phyloP scores from a whole-genome alignment of 208 protist species.

The Trypanosoma avium region DNA sequence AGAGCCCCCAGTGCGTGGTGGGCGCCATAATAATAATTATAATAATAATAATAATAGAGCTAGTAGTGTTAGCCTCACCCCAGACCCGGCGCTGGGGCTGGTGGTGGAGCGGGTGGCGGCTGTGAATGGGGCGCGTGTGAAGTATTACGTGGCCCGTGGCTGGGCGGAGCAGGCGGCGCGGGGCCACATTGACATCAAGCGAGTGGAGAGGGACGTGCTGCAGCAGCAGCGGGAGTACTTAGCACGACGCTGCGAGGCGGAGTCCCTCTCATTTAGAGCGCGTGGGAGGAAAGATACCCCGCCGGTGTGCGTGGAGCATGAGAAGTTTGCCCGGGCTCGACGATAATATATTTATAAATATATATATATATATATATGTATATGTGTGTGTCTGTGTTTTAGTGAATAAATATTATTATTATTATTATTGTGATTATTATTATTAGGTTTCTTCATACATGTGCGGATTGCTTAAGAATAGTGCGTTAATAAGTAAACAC shows the following conservation, averaged over 20 bases:
- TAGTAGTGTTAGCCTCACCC: constrained; percentile 50
- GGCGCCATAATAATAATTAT: too few relatives aligned
- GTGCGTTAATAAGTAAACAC: too few relatives aligned
- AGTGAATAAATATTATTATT: constrained; percentile 5
- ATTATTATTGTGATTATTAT: constrained; percentile 16
- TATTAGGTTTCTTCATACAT: too few relatives aligned
- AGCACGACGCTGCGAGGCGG: constrained; percentile 75
- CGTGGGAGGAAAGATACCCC: constrained; percentile 64
- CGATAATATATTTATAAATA: not conserved
- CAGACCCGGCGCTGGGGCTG: constrained; percentile 44
- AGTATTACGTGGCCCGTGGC: constrained; percentile 61
- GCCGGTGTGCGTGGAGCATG: constrained; percentile 55
- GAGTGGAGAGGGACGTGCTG: constrained; percentile 70
- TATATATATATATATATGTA: constrained; percentile 15
- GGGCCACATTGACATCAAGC: constrained; percentile 12
- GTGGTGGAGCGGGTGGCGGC: constrained; percentile 52
- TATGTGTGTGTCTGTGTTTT: constrained; percentile 2
- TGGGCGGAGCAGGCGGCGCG: constrained; percentile 34
- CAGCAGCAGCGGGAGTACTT: constrained; percentile 65
- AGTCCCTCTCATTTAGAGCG: constrained; percentile 65
- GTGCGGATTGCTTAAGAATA: too few relatives aligned
- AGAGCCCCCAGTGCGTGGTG: too few relatives aligned
- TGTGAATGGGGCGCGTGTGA: constrained; percentile 54
- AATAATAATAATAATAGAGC: too few relatives aligned
- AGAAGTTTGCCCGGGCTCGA: constrained; percentile 41